phyloP scores from a whole-genome alignment of 305 asterid species.

The Fraxinus dipetala region DNA sequence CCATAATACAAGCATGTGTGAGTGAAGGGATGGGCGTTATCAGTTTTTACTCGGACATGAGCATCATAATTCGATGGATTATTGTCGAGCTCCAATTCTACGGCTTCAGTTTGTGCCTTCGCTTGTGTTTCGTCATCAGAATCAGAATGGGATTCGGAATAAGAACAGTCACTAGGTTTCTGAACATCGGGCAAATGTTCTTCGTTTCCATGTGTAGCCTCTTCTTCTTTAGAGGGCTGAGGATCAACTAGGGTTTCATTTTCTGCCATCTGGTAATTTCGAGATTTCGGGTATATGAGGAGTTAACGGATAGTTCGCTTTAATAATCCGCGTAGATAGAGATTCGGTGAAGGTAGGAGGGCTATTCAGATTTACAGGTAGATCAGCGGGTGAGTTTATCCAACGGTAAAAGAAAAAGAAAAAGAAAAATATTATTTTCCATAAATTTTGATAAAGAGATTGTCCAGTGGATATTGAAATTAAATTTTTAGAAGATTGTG shows the following conservation, averaged over 20 bases:
- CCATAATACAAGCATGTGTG: background rate
- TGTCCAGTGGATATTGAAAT: too few relatives aligned
- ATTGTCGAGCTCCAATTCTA: constrained; percentile 44
- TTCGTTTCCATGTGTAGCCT: constrained; percentile 19
- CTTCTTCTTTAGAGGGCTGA: constrained; percentile 22
- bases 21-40: background rate
- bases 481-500: too few relatives aligned
- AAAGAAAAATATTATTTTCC: too few relatives aligned
- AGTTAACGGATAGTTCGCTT: background rate
- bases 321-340: background rate
- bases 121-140: constrained; percentile 60
- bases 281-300: background rate
- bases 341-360: too few relatives aligned
- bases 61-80: constrained; percentile 71
- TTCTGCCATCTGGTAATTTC: constrained; percentile 38
- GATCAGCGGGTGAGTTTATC: too few relatives aligned
- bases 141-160: constrained; percentile 50
- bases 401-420: too few relatives aligned
- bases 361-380: too few relatives aligned
- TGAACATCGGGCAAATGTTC: constrained; percentile 54
- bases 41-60: constrained; percentile 58
- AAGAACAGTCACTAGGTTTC: constrained; percentile 40
- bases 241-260: constrained; percentile 36
- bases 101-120: constrained; percentile 57
- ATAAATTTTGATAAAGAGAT: too few relatives aligned